Percentiles rank a stretch among this genome's conserved stretches.
These are phyloP conservation scores for Silene conica DNA, from an alignment of 148 eudicot genomes.

Conservation along the genomic window DNA sequence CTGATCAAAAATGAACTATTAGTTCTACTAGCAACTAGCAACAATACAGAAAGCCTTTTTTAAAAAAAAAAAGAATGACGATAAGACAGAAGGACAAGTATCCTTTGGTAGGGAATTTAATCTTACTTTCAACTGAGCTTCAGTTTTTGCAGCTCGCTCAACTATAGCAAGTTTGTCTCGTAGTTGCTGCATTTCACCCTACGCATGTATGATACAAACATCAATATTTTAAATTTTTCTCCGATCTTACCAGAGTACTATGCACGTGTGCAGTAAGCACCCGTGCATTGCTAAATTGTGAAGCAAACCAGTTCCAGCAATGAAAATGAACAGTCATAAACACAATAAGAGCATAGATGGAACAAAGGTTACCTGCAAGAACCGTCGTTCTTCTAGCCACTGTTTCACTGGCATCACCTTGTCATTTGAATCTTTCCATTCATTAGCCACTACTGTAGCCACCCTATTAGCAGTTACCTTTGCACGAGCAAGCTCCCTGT, in stretches of 20 bases:
- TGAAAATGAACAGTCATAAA: background rate
- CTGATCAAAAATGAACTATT: constrained; percentile 40
- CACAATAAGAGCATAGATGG: background rate
- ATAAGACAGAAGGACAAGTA: constrained; percentile 8
- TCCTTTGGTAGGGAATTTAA: background rate
- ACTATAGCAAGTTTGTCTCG: constrained; percentile 74
- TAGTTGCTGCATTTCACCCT: constrained; percentile 93
- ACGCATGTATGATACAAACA: background rate
- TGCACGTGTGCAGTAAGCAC: background rate
- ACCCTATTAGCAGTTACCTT: constrained; percentile 93
- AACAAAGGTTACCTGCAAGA: constrained; percentile 55
- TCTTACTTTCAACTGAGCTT: constrained; percentile 86
- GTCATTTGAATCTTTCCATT: constrained; percentile 95
- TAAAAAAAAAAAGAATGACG: background rate
- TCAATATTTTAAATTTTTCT: background rate
- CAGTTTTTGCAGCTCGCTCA: constrained; percentile 92
- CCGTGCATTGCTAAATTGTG: background rate
- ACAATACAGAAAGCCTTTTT: constrained; percentile 1
- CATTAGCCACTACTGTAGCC: constrained; percentile 94
- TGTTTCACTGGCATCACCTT: constrained; percentile 99
- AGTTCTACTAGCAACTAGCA: background rate
- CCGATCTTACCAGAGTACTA: background rate
- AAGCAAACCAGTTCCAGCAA: background rate
- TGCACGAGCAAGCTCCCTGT: constrained; percentile 94
- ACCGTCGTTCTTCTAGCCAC: constrained; percentile 95